A percentile compares a stretch with the other conserved stretches of the same genome.
Conservation (phyloP, 2,329 filamentous ascomycete species). For the Lasiodiplodia gonubiensis region DNA sequence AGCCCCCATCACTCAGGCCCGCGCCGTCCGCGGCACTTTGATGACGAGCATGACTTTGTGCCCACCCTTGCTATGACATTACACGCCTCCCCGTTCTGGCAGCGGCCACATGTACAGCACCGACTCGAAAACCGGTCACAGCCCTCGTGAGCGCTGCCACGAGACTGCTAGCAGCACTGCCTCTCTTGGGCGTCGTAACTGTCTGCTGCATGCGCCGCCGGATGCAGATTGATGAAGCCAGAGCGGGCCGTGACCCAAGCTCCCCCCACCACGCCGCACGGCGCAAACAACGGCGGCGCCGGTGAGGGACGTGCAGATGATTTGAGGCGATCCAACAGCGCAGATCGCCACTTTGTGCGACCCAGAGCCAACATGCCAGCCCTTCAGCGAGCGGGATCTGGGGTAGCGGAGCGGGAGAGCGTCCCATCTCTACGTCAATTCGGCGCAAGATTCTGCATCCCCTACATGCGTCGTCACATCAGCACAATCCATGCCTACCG, state of each 20-base stretch:
- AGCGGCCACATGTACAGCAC: neutral
- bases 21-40: neutral
- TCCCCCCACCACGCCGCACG: too few species aligned
- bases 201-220: neutral
- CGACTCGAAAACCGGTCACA: neutral
- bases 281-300: too few species aligned
- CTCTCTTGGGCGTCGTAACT: neutral
- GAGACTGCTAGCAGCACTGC: constrained; percentile 1
- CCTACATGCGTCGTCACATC: constrained; percentile 2
- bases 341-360: constrained; percentile 13
- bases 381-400: constrained; percentile 2
- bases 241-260: neutral
- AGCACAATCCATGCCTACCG: neutral
- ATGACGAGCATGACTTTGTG: neutral
- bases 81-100: neutral
- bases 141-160: neutral
- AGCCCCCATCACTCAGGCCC: neutral
- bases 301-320: neutral
- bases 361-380: neutral
- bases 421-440: constrained; percentile 2
- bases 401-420: constrained; percentile 5
- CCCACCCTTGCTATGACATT: neutral
- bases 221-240: neutral
- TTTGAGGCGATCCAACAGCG: constrained; percentile 8
- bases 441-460: constrained; percentile 5